Conservation (phyloP, 2,329 filamentous ascomycete genomes). For the Boeremia lycopersici region DNA sequence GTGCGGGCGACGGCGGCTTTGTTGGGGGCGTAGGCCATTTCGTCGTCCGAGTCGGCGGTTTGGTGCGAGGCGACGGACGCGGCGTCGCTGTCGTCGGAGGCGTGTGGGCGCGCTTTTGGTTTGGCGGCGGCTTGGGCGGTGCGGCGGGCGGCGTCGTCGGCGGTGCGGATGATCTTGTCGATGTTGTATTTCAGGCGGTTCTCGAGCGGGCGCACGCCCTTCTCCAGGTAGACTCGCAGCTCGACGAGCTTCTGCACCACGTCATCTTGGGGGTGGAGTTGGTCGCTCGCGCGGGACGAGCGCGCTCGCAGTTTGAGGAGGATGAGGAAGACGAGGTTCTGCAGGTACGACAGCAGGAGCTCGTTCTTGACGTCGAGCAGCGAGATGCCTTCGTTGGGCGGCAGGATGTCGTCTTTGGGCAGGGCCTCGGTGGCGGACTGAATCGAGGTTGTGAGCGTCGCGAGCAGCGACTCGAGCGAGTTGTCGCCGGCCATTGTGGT, state of each 20-base stretch:
- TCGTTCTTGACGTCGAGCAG: slow-evolving; percentile 96
- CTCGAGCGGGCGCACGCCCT: slow-evolving; percentile 88
- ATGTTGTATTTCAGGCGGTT: slow-evolving; percentile 92
- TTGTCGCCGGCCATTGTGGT: slow-evolving; percentile 49
- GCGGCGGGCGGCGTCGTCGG: slow-evolving; percentile 66
- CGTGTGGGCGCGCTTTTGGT: slow-evolving; percentile 43
- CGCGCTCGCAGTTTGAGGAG: slow-evolving; percentile 71
- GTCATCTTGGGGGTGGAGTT: slow-evolving; percentile 62
- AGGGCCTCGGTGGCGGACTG: slow-evolving; percentile 62
- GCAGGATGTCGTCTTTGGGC: slow-evolving; percentile 66
- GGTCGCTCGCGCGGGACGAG: slow-evolving; percentile 39
- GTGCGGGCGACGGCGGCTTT: slow-evolving; percentile 53
- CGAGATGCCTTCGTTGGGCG: slow-evolving; percentile 87
- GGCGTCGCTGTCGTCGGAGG: slow-evolving; percentile 50
- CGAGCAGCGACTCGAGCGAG: slow-evolving; percentile 49
- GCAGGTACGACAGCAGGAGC: slow-evolving; percentile 92
- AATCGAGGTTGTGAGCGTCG: slow-evolving; percentile 62
- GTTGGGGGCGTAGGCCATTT: slow-evolving; percentile 68
- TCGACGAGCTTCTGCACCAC: slow-evolving; percentile 89
- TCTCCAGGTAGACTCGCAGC: slow-evolving; percentile 89
- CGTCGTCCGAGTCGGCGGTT: slow-evolving; percentile 55
- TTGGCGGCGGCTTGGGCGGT: slow-evolving; percentile 32
- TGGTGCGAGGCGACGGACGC: slow-evolving; percentile 37
- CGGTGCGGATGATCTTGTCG: slow-evolving; percentile 88
- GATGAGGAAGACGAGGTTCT: slow-evolving; percentile 89